A percentile compares a stretch with the other conserved stretches of the same genome.
Evolutionary conservation across 257 asterid genomes (phyloP).

Genomic region (Knoxia roxburghii): DNA sequence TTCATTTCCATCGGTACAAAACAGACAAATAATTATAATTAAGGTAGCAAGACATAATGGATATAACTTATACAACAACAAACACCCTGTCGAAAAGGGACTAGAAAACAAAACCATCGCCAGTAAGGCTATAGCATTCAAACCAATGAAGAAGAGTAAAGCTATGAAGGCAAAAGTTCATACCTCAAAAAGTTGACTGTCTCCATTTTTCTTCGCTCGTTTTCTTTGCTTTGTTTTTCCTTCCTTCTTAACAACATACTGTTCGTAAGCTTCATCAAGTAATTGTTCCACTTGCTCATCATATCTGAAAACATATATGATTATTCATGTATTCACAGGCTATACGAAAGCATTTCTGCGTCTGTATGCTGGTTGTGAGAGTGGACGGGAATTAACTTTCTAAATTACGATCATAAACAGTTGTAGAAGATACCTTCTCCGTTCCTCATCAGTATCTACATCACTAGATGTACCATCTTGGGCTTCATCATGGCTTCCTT

Average conservation of each 20-base stretch:
- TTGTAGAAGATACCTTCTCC: constrained; percentile 39
- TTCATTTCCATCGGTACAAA: not conserved
- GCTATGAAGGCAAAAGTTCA: constrained; percentile 2
- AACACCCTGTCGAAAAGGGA: not conserved
- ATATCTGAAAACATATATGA: constrained; percentile 44
- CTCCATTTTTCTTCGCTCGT: constrained; percentile 55
- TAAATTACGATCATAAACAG: not conserved
- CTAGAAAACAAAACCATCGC: too few relatives aligned
- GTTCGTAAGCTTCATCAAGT: constrained; percentile 80
- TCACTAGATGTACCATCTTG: constrained; percentile 51
- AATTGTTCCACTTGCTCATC: constrained; percentile 62
- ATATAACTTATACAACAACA: too few relatives aligned
- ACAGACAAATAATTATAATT: not conserved
- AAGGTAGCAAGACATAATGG: not conserved
- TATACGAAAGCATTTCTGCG: not conserved
- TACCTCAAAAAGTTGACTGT: constrained; percentile 59
- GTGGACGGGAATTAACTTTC: not conserved
- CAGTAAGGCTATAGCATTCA: too few relatives aligned
- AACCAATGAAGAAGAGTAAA: not conserved
- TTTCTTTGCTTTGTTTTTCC: constrained; percentile 86
- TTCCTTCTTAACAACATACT: constrained; percentile 56
- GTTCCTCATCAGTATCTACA: constrained; percentile 87
- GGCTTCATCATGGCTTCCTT: constrained; percentile 37
- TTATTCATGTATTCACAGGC: constrained; percentile 11
- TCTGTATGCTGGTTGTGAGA: not conserved